Conservation (phyloP, 176 grass and related monocot genomes). For the Hyparrhenia diplandra region DNA sequence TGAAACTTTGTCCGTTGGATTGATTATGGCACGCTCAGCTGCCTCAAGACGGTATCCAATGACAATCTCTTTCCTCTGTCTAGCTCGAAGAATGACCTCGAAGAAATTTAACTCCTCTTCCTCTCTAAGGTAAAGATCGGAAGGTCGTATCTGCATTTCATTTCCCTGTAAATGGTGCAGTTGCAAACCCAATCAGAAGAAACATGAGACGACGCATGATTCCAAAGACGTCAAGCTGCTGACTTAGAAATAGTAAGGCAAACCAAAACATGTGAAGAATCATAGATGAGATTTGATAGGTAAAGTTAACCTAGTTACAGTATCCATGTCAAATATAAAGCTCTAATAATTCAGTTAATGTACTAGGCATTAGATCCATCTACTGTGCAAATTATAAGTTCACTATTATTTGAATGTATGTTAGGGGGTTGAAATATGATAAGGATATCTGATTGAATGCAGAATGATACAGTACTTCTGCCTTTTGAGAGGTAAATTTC, state of each 20-base stretch:
- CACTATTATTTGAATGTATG: constrained; percentile 11
- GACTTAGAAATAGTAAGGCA: neutral
- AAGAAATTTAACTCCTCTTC: constrained; percentile 73
- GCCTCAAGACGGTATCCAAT: constrained; percentile 58
- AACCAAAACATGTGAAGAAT: neutral
- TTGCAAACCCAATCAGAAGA: neutral
- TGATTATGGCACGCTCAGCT: constrained; percentile 62
- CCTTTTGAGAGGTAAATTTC: neutral
- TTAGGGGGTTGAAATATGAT: neutral
- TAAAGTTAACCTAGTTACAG: constrained; percentile 13
- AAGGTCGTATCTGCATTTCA: constrained; percentile 58
- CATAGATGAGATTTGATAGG: neutral
- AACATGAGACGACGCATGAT: neutral
- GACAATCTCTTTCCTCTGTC: constrained; percentile 76
- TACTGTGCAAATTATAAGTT: neutral
- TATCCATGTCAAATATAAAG: neutral
- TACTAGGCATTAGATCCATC: neutral
- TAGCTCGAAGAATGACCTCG: constrained; percentile 61
- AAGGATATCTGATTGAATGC: neutral
- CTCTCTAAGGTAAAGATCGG: constrained; percentile 54
- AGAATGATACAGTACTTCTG: neutral
- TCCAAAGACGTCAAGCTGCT: neutral
- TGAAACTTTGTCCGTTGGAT: constrained; percentile 52
- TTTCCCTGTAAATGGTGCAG: constrained; percentile 46
- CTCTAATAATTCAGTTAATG: neutral